phyloP scores from a whole-genome alignment of 306 rosid species.

The Fragaria vesca region DNA sequence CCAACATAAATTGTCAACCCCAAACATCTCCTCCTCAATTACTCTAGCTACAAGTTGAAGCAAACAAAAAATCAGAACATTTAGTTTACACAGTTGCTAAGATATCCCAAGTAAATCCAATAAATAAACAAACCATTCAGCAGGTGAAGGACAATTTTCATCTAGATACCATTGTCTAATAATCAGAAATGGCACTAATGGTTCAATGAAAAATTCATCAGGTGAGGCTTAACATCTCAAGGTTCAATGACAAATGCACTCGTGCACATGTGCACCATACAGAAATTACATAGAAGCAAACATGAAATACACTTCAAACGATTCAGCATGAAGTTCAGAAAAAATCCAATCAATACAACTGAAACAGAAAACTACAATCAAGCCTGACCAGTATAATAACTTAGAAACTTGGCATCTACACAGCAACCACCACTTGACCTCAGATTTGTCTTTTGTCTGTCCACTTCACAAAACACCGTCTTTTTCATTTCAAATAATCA shows the following conservation, averaged over 20 bases:
- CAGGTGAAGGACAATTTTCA: slow-evolving; percentile 3
- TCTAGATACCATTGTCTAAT: neutral
- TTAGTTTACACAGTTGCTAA: slow-evolving; percentile 6
- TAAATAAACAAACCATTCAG: slow-evolving; percentile 12
- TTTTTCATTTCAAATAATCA: neutral
- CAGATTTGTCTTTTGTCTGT: neutral
- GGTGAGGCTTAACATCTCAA: neutral
- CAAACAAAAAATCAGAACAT: slow-evolving; percentile 12
- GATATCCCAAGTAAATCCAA: neutral
- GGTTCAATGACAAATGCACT: neutral
- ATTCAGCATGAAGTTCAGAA: neutral
- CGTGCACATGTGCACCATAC: neutral
- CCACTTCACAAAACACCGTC: neutral
- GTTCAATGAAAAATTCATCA: too few species aligned
- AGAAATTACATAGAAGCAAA: neutral
- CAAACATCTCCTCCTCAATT: slow-evolving; percentile 96
- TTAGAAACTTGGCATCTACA: neutral
- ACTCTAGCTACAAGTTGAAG: slow-evolving; percentile 65
- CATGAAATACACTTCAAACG: neutral
- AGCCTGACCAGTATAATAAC: neutral
- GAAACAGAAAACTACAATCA: neutral
- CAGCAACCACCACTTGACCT: neutral
- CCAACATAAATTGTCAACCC: slow-evolving; percentile 93
- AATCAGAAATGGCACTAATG: slow-evolving; percentile 1
- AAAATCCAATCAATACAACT: neutral